phyloP scores from a whole-genome alignment of 805 yeast genomes.

The Kluyveromyces nonfermentans region DNA sequence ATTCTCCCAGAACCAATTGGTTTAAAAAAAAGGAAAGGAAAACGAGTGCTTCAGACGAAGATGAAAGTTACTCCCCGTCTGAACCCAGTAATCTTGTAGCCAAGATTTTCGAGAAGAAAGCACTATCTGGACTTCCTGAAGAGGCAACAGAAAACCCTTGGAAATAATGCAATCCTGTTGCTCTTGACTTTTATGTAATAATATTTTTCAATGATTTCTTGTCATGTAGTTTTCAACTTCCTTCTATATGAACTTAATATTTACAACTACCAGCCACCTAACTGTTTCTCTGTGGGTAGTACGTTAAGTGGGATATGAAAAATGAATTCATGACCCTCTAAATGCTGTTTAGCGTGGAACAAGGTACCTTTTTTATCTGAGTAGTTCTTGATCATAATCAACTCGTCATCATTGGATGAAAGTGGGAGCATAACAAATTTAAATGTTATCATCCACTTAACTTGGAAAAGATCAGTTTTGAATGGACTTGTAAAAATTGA shows the following conservation, averaged over 20 bases:
- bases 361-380: constrained; percentile 31
- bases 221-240: neutral
- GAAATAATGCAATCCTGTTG: neutral
- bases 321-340: constrained; percentile 34
- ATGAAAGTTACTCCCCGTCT: constrained; percentile 2
- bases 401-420: constrained; percentile 10
- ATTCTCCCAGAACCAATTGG: constrained; percentile 18
- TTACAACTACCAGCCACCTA: constrained; percentile 36
- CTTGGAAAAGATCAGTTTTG: constrained; percentile 32
- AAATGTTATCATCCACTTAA: constrained; percentile 31
- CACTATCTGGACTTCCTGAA: constrained; percentile 4
- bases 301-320: constrained; percentile 39
- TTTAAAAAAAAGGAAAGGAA: constrained; percentile 16
- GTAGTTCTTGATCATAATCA: constrained; percentile 20
- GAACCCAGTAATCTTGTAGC: neutral
- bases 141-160: constrained; percentile 2
- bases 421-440: constrained; percentile 29
- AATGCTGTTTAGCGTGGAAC: constrained; percentile 25
- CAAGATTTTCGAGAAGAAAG: neutral
- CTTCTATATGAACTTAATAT: neutral
- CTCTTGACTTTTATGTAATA: neutral
- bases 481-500: constrained; percentile 32
- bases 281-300: constrained; percentile 37
- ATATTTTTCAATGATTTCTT: neutral
- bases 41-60: constrained; percentile 4